Evolutionary conservation across 441 rosid species (phyloP).

Genomic region (Breynia disticha): DNA sequence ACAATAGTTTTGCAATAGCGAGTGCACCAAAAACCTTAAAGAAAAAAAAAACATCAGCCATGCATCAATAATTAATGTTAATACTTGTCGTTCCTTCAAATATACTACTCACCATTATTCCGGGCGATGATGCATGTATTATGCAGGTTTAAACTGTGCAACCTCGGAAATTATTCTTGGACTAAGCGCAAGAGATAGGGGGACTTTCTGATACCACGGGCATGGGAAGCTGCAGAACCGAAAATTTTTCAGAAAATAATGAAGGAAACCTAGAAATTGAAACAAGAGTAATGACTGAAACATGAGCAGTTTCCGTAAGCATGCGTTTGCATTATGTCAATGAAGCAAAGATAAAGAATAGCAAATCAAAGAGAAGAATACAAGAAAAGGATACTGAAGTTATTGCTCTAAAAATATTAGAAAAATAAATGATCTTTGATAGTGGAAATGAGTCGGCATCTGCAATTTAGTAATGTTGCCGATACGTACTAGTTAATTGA

Average conservation of each 20-base stretch:
- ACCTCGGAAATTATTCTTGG: conserved; percentile 97
- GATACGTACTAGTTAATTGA: too few relatives aligned
- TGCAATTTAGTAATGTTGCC: too few relatives aligned
- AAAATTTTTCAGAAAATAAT: conserved; percentile 9
- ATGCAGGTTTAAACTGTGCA: conserved; percentile 91
- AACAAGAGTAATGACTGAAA: too few relatives aligned
- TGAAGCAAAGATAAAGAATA: too few relatives aligned
- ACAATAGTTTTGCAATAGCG: conserved; percentile 66
- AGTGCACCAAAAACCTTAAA: conserved; percentile 96
- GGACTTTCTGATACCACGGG: conserved; percentile 92
- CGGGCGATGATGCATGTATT: conserved; percentile 95
- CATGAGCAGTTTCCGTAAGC: too few relatives aligned
- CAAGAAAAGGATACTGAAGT: too few relatives aligned
- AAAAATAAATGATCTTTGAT: too few relatives aligned
- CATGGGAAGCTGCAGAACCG: conserved; percentile 67
- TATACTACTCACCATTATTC: conserved; percentile 61
- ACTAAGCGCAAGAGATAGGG: conserved; percentile 92
- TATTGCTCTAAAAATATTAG: too few relatives aligned
- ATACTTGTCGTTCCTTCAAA: not conserved
- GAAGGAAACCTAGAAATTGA: not conserved
- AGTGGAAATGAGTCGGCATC: too few relatives aligned
- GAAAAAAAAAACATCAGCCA: conserved; percentile 16
- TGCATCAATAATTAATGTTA: not conserved
- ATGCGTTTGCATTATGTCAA: too few relatives aligned
- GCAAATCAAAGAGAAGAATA: too few relatives aligned